Base-by-base conservation (phyloP, 768 basidiomycete species). In the Piloderma croceum region DNA sequence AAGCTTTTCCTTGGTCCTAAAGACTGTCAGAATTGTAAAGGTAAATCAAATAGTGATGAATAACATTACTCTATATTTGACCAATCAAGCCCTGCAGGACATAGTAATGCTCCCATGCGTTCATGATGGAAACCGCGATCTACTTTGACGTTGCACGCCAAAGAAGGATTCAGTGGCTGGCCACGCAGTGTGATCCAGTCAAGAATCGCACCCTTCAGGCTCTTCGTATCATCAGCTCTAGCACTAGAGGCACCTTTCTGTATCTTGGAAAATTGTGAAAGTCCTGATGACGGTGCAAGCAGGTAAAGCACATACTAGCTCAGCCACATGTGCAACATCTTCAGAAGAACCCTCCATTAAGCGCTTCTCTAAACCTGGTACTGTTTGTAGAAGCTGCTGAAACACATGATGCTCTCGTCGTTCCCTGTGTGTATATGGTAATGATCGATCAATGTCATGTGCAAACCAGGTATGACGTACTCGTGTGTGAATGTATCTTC, bases 141-240 rank as follows among this genome's bases (percentile, higher is more conserved):
- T 22, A 32, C 13, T 36, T 52, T 52, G 22, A 46, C 31, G 32
- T 51, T 48, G 10, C 41, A 32, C 7, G 24, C 23, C 5, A 48
- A 20, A 36, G 41, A 36, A n/a, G 50, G 48, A 24, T 18, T 38
- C 24, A 49, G 32, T 6, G 23, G 3, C 20, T 43, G 31, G 7
- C 35, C 41, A 7, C 25, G 31, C 4, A 48, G 50, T n/a, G 45
- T 47, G 17, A 52, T n/a, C n/a, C n/a, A n/a, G n/a, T n/a, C n/a
- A n/a, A n/a, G n/a, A n/a, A n/a, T n/a, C n/a, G n/a, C n/a, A n/a
- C n/a, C n/a, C n/a, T n/a, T n/a, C n/a, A n/a, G n/a, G n/a, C n/a
- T n/a, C n/a, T n/a, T n/a, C n/a, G 46, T 50, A 38, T 50, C 35
- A 31, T 47, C 48, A 11, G 47, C 21, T 31, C 49, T 17, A 3